Conservation (phyloP, 2,329 filamentous ascomycete genomes). For the Sporothrix schenckii region DNA sequence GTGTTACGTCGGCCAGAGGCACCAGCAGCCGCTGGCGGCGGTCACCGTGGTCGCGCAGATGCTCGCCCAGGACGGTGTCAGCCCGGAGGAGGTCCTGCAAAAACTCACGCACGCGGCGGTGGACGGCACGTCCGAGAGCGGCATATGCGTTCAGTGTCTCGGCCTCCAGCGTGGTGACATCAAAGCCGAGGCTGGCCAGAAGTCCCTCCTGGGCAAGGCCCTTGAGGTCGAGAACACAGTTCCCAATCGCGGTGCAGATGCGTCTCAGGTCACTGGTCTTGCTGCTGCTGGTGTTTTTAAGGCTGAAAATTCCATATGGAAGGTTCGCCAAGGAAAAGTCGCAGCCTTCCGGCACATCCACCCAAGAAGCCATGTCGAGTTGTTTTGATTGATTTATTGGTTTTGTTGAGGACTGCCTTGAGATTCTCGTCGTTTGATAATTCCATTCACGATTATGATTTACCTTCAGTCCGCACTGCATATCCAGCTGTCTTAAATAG, state of each 20-base stretch:
- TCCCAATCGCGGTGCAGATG: constrained; percentile 16
- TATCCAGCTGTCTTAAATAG: background rate
- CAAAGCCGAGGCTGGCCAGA: constrained; percentile 26
- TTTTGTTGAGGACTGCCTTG: background rate
- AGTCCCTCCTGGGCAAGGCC: constrained; percentile 34
- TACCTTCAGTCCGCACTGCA: background rate
- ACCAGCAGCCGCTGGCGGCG: constrained; percentile 12
- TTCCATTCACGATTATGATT: background rate
- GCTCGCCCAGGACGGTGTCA: background rate
- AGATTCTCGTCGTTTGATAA: background rate
- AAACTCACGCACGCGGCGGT: constrained; percentile 4
- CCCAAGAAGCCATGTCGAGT: constrained; percentile 25
- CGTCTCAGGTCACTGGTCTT: background rate
- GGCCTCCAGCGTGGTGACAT: background rate
- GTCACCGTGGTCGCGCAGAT: constrained; percentile 18
- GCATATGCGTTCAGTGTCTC: constrained; percentile 21
- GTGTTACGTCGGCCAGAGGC: background rate
- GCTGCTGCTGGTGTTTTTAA: background rate
- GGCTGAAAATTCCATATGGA: constrained; percentile 18
- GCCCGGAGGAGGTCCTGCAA: constrained; percentile 15
- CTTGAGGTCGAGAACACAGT: constrained; percentile 11
- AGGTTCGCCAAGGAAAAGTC: constrained; percentile 28
- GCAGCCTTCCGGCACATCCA: constrained; percentile 5
- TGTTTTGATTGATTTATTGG: background rate
- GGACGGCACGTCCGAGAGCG: constrained; percentile 20